Conservation (phyloP, 352 stramenopile species). For the Pythium biforme region DNA sequence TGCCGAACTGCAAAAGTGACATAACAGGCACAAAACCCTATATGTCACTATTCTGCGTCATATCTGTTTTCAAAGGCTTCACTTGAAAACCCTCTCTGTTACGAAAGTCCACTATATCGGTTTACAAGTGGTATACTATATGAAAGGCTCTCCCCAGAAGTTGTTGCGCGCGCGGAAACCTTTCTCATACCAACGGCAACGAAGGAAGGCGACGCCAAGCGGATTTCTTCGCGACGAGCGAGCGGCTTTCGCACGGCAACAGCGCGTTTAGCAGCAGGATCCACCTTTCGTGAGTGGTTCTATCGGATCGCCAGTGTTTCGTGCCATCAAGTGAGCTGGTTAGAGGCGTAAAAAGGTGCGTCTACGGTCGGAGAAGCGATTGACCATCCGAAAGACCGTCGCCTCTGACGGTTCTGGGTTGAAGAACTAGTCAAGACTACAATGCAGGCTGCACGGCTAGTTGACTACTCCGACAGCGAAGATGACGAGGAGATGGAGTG, state of each 20-base stretch:
- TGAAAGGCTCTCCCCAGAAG: background rate
- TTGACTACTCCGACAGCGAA: conserved; percentile 57
- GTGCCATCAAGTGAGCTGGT: background rate
- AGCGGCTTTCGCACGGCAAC: too few relatives aligned
- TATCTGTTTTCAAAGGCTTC: background rate
- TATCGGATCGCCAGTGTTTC: background rate
- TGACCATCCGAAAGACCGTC: background rate
- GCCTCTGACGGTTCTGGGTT: background rate
- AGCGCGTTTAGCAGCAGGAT: too few relatives aligned
- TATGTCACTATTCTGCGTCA: conserved; percentile 1
- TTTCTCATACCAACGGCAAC: conserved; percentile 18
- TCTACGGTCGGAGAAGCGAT: background rate
- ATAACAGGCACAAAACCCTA: too few relatives aligned
- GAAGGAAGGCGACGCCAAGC: background rate
- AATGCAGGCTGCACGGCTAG: conserved; percentile 27
- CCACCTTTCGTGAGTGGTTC: background rate
- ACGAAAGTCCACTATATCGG: background rate
- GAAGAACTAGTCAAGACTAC: background rate
- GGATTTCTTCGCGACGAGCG: too few relatives aligned
- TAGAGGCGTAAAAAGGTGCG: background rate
- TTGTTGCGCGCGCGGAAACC: conserved; percentile 24
- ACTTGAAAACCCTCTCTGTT: background rate
- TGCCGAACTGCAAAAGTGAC: too few relatives aligned
- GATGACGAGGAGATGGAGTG: conserved; percentile 42
- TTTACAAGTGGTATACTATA: background rate